Conservation (phyloP, 164 flowering plant genomes). For the Kalanchoe fedtschenkoi region DNA sequence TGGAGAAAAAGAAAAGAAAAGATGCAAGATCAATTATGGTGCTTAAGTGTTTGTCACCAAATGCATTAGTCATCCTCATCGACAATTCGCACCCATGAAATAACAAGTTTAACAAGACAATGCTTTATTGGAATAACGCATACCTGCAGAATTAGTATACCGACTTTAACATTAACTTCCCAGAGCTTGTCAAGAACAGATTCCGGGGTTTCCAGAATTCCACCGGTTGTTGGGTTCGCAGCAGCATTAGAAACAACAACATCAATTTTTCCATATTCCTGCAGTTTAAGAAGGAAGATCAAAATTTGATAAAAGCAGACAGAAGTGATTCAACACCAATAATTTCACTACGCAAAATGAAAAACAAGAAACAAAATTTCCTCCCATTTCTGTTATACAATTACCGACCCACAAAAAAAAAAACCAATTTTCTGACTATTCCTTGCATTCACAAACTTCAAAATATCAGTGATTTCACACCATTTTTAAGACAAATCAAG, state of each 20-base stretch:
- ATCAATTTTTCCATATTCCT: slow-evolving; percentile 81
- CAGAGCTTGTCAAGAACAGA: slow-evolving; percentile 87
- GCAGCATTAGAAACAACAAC: slow-evolving; percentile 87
- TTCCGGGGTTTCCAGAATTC: slow-evolving; percentile 58
- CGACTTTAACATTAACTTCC: slow-evolving; percentile 87
- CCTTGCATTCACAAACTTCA: too few species aligned
- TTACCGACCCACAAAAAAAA: too few species aligned
- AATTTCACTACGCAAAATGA: neutral
- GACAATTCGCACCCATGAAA: neutral
- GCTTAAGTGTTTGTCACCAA: too few species aligned
- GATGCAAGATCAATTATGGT: too few species aligned
- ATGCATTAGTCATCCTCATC: too few species aligned
- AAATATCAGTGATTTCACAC: too few species aligned
- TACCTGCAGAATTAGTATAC: slow-evolving; percentile 72
- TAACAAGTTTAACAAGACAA: neutral
- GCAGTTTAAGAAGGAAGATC: slow-evolving; percentile 13
- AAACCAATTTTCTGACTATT: too few species aligned
- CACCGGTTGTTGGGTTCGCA: slow-evolving; percentile 55
- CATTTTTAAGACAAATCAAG: too few species aligned
- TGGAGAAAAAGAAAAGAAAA: too few species aligned
- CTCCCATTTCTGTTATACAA: too few species aligned
- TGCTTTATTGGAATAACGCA: neutral
- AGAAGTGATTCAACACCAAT: neutral
- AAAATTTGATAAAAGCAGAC: neutral
- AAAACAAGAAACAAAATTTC: neutral